Evolutionary conservation across 306 rosid species (phyloP), one percentile per base, ranked within the genome.

Genomic region (Macrotyloma uniflorum): DNA sequence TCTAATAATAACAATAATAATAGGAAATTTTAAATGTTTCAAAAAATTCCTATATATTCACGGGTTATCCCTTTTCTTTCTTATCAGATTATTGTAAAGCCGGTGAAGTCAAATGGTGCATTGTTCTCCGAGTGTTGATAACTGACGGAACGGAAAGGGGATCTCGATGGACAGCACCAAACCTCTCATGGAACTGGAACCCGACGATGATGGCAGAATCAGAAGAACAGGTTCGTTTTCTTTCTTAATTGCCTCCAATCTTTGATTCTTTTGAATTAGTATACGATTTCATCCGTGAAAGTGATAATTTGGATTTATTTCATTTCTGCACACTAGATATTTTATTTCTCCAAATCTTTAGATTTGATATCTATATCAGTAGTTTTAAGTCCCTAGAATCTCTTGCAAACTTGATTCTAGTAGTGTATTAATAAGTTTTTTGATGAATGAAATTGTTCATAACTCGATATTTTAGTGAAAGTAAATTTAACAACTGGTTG

Each of bases 191-290:
- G 71, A 43, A 12, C n/a, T 7, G 2, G 71, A 54, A 11, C 16
- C 46, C 0, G 86, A 83, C 9, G 86, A 83, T 1, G 86, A 83
- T 64, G 86, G 86, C 8, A 43, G 50, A 57, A 51, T 33, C 71
- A 72, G 24, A 72, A 77, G 86, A 78, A 72, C 76, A 1, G 86
- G 86, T 83, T 0, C 8, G 42, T 33, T 33, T 12, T 4, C 42
- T 61, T 23, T 62, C 11, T 30, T 4, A 24, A 42, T 5, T 42
- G 26, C 26, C 6, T 64, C 40, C 7, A 49, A 20, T 58, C 15
- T 61, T 26, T 19, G 8, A 53, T 53, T 53, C 59, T 20, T 53
- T 53, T 53, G 28, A 53, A 53, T 53, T 53, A 53, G 3, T 9
- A 53, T 8, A 0, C 28, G 23, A 5, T 61, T 30, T 16, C 22